Conservation (phyloP, 2,329 filamentous ascomycete species). For the Cladosporium sp. region DNA sequence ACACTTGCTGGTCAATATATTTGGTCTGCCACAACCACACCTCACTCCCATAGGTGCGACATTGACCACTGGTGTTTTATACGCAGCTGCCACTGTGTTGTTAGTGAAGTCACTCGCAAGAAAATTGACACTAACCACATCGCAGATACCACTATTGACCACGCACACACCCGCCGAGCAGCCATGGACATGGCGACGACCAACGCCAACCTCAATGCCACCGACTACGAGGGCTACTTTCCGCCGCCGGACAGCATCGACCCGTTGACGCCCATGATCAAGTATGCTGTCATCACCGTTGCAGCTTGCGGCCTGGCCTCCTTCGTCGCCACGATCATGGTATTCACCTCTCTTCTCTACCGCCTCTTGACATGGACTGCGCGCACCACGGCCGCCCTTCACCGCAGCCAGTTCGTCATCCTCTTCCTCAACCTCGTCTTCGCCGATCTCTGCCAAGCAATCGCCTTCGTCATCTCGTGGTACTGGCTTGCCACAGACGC, state of each 20-base stretch:
- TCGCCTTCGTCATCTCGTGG: slow-evolving; percentile 60
- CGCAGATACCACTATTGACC: no score
- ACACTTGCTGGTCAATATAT: no score
- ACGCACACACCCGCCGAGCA: not conserved
- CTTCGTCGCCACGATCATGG: slow-evolving; percentile 22
- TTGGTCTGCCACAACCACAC: no score
- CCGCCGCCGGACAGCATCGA: slow-evolving; percentile 26
- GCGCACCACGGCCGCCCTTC: slow-evolving; percentile 28
- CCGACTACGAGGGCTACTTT: slow-evolving; percentile 20
- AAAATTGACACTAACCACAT: no score
- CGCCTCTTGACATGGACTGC: slow-evolving; percentile 28
- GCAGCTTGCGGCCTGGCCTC: slow-evolving; percentile 28
- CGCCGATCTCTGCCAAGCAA: slow-evolving; percentile 62
- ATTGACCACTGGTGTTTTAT: no score
- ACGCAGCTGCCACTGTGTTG: no score
- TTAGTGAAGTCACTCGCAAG: no score
- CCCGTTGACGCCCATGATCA: slow-evolving; percentile 19
- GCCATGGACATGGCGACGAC: not conserved
- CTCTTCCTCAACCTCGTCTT: slow-evolving; percentile 65
- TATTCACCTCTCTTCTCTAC: slow-evolving; percentile 29
- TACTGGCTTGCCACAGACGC: slow-evolving; percentile 53
- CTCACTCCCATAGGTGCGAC: no score
- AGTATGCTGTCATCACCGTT: slow-evolving; percentile 27
- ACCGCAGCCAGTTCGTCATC: slow-evolving; percentile 61
- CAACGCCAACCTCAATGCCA: not conserved